Evolutionary conservation across 495 filamentous ascomycete genomes (phyloP).

Genomic region (Lindgomyces ingoldianus): DNA sequence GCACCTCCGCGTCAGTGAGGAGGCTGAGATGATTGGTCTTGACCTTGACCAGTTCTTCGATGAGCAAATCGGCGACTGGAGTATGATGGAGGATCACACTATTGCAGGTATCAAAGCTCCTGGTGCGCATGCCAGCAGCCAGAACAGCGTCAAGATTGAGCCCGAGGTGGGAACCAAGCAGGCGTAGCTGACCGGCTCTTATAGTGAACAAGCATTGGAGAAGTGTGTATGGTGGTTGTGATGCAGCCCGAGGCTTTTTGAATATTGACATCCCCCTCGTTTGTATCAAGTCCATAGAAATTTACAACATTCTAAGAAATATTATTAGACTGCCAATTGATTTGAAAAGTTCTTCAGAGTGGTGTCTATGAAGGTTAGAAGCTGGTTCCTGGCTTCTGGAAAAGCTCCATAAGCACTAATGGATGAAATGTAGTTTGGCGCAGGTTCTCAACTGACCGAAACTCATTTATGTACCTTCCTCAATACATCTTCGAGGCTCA

Average conservation of each 20-base stretch:
- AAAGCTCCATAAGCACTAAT: no score
- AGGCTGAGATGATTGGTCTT: slow-evolving; percentile 58
- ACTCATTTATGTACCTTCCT: no score
- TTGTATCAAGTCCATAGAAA: neutral
- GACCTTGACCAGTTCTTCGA: slow-evolving; percentile 61
- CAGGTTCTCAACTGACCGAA: no score
- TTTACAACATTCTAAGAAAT: neutral
- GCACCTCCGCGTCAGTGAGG: slow-evolving; percentile 57
- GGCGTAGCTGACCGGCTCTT: slow-evolving; percentile 1
- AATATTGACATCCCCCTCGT: slow-evolving; percentile 1
- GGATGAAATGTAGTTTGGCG: no score
- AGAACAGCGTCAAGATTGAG: slow-evolving; percentile 12
- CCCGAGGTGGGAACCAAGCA: slow-evolving; percentile 3
- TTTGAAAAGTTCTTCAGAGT: no score
- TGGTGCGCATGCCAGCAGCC: slow-evolving; percentile 15
- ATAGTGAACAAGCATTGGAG: neutral
- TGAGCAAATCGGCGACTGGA: slow-evolving; percentile 58
- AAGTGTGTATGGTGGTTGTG: slow-evolving; percentile 14
- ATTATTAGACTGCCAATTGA: neutral
- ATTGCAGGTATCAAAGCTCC: slow-evolving; percentile 10
- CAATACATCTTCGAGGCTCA: no score
- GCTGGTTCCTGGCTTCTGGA: no score
- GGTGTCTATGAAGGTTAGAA: no score
- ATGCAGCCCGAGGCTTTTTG: neutral
- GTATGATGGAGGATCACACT: slow-evolving; percentile 34